phyloP scores from a whole-genome alignment of 306 rosid genomes.

The Quercus aquifolioides region DNA sequence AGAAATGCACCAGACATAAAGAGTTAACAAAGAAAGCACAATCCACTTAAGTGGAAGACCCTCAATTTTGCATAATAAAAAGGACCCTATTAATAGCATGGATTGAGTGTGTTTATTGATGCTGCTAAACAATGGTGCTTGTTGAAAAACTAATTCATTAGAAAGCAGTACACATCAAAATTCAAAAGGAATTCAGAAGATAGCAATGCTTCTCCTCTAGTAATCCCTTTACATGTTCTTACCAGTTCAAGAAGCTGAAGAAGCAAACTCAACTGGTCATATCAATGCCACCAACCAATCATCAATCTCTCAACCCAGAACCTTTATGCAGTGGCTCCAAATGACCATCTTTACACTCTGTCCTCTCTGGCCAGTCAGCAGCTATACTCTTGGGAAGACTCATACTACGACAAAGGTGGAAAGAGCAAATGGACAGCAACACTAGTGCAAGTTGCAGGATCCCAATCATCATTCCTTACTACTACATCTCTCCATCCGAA shows the following conservation, averaged over 20 bases:
- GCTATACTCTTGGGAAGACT: constrained; percentile 40
- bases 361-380: constrained; percentile 22
- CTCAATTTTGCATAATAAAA: neutral
- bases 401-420: constrained; percentile 45
- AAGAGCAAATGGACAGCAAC: constrained; percentile 46
- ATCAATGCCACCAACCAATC: neutral
- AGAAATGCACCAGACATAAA: too few species aligned
- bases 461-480: constrained; percentile 36
- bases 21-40: too few species aligned
- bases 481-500: neutral
- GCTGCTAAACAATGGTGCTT: neutral
- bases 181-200: neutral
- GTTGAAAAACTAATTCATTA: neutral
- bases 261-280: neutral
- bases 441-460: constrained; percentile 33
- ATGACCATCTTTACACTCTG: constrained; percentile 4
- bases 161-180: too few species aligned
- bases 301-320: too few species aligned
- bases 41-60: neutral
- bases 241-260: constrained; percentile 15
- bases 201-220: neutral
- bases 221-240: neutral
- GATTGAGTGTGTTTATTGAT: neutral
- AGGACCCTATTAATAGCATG: neutral
- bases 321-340: neutral